phyloP scores from a whole-genome alignment of 129 eudicot species.

The Logfia minima region DNA sequence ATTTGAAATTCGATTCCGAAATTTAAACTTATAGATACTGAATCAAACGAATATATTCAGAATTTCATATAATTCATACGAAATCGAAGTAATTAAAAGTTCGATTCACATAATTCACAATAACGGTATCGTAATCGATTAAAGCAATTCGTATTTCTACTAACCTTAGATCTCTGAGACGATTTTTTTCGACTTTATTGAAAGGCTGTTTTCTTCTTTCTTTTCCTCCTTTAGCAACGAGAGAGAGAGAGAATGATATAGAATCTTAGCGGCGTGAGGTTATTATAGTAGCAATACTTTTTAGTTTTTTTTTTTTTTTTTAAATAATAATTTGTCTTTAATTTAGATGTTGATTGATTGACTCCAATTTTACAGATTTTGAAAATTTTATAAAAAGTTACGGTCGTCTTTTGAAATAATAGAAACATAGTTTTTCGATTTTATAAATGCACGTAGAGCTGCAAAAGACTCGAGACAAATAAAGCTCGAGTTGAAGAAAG shows the following conservation, averaged over 20 bases:
- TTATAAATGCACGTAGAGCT: no score
- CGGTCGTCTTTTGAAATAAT: no score
- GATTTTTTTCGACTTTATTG: conserved; percentile 21
- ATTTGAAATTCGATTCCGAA: conserved; percentile 11
- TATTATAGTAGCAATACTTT: neutral
- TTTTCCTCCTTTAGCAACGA: conserved; percentile 25
- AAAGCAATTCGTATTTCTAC: neutral
- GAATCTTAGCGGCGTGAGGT: conserved; percentile 15
- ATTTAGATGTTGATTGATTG: no score
- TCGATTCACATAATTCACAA: neutral
- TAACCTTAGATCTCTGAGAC: conserved; percentile 37
- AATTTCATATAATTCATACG: conserved; percentile 1
- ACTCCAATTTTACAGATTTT: no score
- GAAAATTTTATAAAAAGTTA: no score
- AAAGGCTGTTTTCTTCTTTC: neutral
- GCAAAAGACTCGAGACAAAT: no score
- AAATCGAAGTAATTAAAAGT: conserved; percentile 9
- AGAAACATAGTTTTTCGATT: no score
- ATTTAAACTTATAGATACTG: conserved; percentile 16
- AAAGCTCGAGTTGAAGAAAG: no score
- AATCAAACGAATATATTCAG: conserved; percentile 1
- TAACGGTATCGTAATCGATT: neutral
- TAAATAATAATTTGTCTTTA: no score
- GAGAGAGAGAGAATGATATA: conserved; percentile 17
- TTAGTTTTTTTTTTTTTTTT: no score